A percentile compares a stretch with the other conserved stretches of the same genome.
Conservation (phyloP, 192 early-diverging fungal species). For the Podila epigama region DNA sequence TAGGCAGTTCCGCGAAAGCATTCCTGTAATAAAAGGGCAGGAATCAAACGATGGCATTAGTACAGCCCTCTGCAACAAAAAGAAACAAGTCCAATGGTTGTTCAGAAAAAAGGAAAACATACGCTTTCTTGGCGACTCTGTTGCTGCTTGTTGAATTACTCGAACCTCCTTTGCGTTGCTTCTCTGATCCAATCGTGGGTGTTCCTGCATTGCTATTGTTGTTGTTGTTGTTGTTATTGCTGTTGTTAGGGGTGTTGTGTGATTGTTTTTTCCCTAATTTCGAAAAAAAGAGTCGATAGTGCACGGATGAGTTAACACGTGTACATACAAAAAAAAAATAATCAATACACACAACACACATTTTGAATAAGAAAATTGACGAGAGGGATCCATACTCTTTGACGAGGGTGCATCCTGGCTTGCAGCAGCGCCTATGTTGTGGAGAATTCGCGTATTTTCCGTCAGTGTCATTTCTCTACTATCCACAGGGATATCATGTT, state of each 20-base stretch:
- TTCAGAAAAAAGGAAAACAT: constrained; percentile 7
- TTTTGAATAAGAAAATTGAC: not conserved
- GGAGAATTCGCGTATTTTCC: no score
- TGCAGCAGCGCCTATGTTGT: not conserved
- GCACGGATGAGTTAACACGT: no score
- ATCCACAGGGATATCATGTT: not conserved
- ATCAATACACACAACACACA: not conserved
- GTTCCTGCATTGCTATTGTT: constrained; percentile 13
- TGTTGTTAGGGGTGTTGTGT: constrained; percentile 19
- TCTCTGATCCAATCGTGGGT: constrained; percentile 15
- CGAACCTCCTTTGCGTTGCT: constrained; percentile 23
- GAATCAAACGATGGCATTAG: no score
- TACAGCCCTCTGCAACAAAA: no score
- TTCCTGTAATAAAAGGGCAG: constrained; percentile 2
- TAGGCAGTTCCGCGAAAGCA: constrained; percentile 70
- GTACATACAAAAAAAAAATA: not conserved
- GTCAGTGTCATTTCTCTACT: not conserved
- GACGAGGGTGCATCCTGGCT: constrained; percentile 23
- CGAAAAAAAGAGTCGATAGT: not conserved
- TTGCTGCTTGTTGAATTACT: constrained; percentile 5
- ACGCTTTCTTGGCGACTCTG: constrained; percentile 42
- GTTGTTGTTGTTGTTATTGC: constrained; percentile 8
- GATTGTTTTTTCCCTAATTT: constrained; percentile 39
- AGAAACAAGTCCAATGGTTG: not conserved
- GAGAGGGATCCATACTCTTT: constrained; percentile 46